Evolutionary conservation across 345 rosid species (phyloP).

Genomic region (Citrus australasica): DNA sequence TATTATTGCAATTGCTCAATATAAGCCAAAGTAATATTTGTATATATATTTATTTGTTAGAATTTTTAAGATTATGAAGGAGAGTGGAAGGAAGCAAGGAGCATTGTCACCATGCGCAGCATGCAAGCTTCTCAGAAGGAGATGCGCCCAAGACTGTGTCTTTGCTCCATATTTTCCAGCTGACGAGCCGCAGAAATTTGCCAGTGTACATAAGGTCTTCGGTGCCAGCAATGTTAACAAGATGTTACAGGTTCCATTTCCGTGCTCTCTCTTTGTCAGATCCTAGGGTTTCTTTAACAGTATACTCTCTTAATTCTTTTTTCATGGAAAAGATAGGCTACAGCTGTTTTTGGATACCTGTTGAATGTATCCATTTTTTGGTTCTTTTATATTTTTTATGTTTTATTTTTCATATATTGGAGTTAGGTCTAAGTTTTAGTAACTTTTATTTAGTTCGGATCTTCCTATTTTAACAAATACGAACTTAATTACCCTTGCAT

Average conservation of each 20-base stretch:
- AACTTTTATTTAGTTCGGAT: not conserved
- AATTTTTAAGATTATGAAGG: conserved; percentile 34
- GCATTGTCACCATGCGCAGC: conserved; percentile 82
- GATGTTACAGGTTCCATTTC: conserved; percentile 68
- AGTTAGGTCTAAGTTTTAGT: not conserved
- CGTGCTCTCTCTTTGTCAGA: not conserved
- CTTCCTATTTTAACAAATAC: too few species aligned
- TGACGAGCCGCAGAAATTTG: conserved; percentile 83
- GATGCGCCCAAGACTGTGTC: conserved; percentile 74
- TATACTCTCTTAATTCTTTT: not conserved
- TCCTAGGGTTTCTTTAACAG: not conserved
- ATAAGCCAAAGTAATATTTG: not conserved
- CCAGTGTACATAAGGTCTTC: conserved; percentile 84
- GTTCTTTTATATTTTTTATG: too few species aligned
- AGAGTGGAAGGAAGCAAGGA: conserved; percentile 49
- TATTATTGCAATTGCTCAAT: not conserved
- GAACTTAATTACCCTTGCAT: too few species aligned
- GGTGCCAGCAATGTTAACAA: conserved; percentile 98
- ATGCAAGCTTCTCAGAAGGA: conserved; percentile 82
- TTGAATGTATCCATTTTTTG: not conserved
- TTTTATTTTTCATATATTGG: not conserved
- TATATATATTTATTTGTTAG: too few species aligned
- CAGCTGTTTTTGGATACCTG: not conserved
- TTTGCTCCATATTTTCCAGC: conserved; percentile 93
- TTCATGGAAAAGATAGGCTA: not conserved